phyloP scores from a whole-genome alignment of 257 asterid genomes.

The Nicotiana obtusifolia region DNA sequence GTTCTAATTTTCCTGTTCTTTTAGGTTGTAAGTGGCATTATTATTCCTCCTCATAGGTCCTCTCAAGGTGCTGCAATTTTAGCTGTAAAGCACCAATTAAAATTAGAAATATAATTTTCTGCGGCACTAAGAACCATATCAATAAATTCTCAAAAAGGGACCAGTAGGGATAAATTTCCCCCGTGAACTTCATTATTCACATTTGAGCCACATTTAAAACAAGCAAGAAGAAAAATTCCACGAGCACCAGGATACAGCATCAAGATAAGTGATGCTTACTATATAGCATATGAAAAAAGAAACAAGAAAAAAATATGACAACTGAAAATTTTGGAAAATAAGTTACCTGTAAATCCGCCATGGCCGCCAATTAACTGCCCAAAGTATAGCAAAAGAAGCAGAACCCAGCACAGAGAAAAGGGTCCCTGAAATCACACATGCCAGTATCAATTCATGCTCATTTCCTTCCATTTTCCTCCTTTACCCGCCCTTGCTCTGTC shows the following conservation, averaged over 20 bases:
- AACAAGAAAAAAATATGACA: not conserved
- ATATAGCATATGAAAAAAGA: conserved; percentile 2
- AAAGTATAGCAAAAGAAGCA: conserved; percentile 81
- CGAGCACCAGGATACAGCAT: not conserved
- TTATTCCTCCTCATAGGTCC: not conserved
- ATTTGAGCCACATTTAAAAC: not conserved
- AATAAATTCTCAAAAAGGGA: not conserved
- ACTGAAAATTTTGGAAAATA: not conserved
- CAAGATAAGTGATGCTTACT: not conserved
- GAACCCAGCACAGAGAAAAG: conserved; percentile 68
- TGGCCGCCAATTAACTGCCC: conserved; percentile 99
- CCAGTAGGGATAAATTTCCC: not conserved
- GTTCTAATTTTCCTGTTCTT: not conserved
- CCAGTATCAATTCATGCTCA: conserved; percentile 66
- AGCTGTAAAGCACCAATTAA: not conserved
- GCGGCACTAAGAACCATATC: not conserved
- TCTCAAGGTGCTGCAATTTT: not conserved
- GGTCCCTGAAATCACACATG: conserved; percentile 81
- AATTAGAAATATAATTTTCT: not conserved
- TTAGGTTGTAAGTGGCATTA: not conserved
- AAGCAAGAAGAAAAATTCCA: not conserved
- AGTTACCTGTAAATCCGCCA: conserved; percentile 94
- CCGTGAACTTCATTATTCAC: not conserved
- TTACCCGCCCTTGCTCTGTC: conserved; percentile 31
- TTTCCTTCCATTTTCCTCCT: conserved; percentile 57